A percentile compares a stretch with the other conserved stretches of the same genome.
These are phyloP conservation scores for Anisodus acutangulus DNA, from an alignment of 257 asterid species.

Conservation along the genomic window DNA sequence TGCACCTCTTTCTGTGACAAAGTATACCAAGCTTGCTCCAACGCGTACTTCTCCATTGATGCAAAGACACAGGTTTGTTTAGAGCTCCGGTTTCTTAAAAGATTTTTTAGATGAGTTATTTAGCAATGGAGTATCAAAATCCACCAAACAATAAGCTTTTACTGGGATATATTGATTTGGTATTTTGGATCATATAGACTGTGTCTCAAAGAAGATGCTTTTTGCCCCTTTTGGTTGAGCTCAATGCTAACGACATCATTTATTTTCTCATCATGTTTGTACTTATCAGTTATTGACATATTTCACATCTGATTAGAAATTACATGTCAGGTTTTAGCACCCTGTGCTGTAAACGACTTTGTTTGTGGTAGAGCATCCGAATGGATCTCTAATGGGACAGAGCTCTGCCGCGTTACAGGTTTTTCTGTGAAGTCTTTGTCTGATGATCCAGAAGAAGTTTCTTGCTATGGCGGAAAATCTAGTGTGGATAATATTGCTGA, in stretches of 20 bases:
- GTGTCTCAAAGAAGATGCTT: not conserved
- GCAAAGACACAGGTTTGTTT: slow-evolving; percentile 78
- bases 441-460: slow-evolving; percentile 59
- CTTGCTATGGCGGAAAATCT: slow-evolving; percentile 89
- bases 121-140: slow-evolving; percentile 6
- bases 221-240: not conserved
- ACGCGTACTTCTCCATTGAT: slow-evolving; percentile 84
- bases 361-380: slow-evolving; percentile 96
- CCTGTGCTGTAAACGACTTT: slow-evolving; percentile 83
- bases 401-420: slow-evolving; percentile 89
- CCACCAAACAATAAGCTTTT: slow-evolving; percentile 7
- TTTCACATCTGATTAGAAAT: slow-evolving; percentile 40
- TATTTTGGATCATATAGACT: not conserved
- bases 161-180: not conserved
- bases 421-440: slow-evolving; percentile 62
- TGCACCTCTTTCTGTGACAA: slow-evolving; percentile 83
- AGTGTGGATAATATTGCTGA: slow-evolving; percentile 68
- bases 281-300: slow-evolving; percentile 1
- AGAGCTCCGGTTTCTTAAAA: slow-evolving; percentile 22
- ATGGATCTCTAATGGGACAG: slow-evolving; percentile 98
- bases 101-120: slow-evolving; percentile 20
- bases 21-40: slow-evolving; percentile 76
- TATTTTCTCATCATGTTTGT: not conserved
- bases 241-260: not conserved
- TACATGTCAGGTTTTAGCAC: slow-evolving; percentile 80